Conservation (phyloP, 2,329 filamentous ascomycete genomes). For the Neopestalotiopsis sp. region DNA sequence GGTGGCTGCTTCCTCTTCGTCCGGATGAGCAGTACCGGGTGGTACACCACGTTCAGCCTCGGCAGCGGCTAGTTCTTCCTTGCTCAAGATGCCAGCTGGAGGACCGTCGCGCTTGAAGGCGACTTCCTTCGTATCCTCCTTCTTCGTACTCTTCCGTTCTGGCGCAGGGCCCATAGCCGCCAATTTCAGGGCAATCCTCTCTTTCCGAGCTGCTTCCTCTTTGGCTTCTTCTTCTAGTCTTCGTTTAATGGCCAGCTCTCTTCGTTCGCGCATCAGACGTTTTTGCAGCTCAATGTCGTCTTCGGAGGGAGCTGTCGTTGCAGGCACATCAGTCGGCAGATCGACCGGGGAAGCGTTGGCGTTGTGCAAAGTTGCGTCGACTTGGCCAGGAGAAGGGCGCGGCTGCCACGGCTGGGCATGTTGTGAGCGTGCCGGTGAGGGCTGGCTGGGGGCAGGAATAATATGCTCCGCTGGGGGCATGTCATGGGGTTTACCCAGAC, state of each 20-base stretch:
- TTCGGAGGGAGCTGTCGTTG: constrained; percentile 43
- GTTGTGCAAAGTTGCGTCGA: constrained; percentile 46
- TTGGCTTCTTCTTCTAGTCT: constrained; percentile 70
- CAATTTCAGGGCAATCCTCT: constrained; percentile 74
- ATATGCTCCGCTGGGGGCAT: constrained; percentile 47
- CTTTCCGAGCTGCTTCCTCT: constrained; percentile 74
- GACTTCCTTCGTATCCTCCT: constrained; percentile 50
- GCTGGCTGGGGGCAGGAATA: constrained; percentile 44
- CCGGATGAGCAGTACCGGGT: background rate
- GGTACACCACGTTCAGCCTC: background rate
- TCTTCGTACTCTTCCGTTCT: constrained; percentile 63
- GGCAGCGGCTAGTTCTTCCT: constrained; percentile 19
- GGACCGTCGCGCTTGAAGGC: constrained; percentile 28
- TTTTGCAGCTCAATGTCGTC: constrained; percentile 68
- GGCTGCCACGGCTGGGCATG: constrained; percentile 45
- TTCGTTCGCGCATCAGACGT: constrained; percentile 75
- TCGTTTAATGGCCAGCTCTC: constrained; percentile 72
- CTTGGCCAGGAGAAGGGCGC: constrained; percentile 48
- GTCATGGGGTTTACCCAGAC: constrained; percentile 52
- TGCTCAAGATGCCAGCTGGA: constrained; percentile 27
- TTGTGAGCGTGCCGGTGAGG: constrained; percentile 42
- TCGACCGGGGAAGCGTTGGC: constrained; percentile 35
- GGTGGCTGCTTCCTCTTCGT: constrained; percentile 18
- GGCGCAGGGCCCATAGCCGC: constrained; percentile 71
- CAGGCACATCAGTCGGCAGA: constrained; percentile 28